Percentiles rank a stretch among this genome's conserved stretches.
phyloP scores from a whole-genome alignment of 345 rosid species.

The Trapa incisa region DNA sequence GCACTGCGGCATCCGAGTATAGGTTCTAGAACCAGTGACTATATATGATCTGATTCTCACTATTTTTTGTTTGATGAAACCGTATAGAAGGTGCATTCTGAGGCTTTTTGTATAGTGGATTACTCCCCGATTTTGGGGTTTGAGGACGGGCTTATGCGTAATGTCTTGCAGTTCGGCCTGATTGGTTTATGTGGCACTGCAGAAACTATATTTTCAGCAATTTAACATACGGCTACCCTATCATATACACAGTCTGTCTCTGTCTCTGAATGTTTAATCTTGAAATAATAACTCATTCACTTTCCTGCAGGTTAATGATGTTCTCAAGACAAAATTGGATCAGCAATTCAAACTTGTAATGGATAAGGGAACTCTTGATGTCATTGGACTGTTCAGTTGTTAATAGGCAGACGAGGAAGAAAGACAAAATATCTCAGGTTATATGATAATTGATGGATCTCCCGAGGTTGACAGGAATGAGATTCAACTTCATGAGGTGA shows the following conservation, averaged over 20 bases:
- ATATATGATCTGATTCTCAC: background rate
- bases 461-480: too few species aligned
- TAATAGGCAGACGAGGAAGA: too few species aligned
- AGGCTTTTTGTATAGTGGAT: background rate
- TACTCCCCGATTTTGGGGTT: background rate
- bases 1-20: constrained; percentile 57
- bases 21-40: constrained; percentile 20
- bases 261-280: too few species aligned
- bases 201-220: background rate
- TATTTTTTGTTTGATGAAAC: background rate
- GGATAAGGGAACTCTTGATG: constrained; percentile 97
- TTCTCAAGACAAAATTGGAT: constrained; percentile 68
- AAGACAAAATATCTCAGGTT: too few species aligned
- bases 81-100: background rate
- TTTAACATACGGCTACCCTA: too few species aligned
- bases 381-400: constrained; percentile 49
- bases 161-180: background rate
- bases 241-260: too few species aligned
- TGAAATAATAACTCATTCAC: background rate
- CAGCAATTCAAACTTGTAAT: constrained; percentile 68
- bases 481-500: too few species aligned
- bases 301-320: constrained; percentile 64
- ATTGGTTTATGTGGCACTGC: background rate
- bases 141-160: background rate
- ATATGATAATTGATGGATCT: too few species aligned